A percentile compares a stretch with the other conserved stretches of the same genome.
Conservation (phyloP, 2,329 filamentous ascomycete genomes). For the Aureobasidium sp. region DNA sequence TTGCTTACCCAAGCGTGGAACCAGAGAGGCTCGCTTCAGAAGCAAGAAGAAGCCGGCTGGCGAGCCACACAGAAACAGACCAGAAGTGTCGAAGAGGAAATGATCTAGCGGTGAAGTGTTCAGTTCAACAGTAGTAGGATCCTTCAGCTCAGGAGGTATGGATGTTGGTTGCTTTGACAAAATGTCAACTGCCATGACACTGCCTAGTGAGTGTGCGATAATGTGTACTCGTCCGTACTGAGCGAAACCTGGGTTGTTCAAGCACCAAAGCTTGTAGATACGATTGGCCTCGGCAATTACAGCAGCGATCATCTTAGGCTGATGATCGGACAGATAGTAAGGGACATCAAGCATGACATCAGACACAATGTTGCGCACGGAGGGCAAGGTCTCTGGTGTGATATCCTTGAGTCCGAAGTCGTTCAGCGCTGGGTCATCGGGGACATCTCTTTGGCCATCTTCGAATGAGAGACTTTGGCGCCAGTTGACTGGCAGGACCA, state of each 20-base stretch:
- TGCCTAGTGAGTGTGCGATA: conserved; percentile 88
- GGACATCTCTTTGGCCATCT: conserved; percentile 57
- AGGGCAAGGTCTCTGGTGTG: conserved; percentile 81
- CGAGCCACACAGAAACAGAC: conserved; percentile 83
- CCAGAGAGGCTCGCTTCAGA: conserved; percentile 63
- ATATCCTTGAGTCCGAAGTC: conserved; percentile 75
- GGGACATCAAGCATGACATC: conserved; percentile 98
- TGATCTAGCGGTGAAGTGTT: conserved; percentile 32
- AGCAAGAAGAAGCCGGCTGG: conserved; percentile 90
- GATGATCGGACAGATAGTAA: conserved; percentile 95
- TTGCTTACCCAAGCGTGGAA: conserved; percentile 66
- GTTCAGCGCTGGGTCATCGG: conserved; percentile 52
- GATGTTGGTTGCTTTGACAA: conserved; percentile 79
- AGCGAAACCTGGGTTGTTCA: conserved; percentile 78
- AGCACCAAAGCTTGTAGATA: conserved; percentile 92
- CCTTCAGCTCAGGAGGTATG: conserved; percentile 42
- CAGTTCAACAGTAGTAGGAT: conserved; percentile 25
- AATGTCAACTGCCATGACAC: conserved; percentile 89
- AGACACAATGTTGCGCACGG: conserved; percentile 83
- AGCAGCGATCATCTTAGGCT: conserved; percentile 86
- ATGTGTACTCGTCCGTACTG: conserved; percentile 79
- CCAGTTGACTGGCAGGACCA: conserved; percentile 91
- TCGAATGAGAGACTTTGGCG: conserved; percentile 81
- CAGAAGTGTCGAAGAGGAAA: conserved; percentile 89
- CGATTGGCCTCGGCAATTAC: conserved; percentile 87